Evolutionary conservation across 768 basidiomycete species (phyloP), one percentile per base, ranked within the genome.

Genomic region (Rickenella mellea): DNA sequence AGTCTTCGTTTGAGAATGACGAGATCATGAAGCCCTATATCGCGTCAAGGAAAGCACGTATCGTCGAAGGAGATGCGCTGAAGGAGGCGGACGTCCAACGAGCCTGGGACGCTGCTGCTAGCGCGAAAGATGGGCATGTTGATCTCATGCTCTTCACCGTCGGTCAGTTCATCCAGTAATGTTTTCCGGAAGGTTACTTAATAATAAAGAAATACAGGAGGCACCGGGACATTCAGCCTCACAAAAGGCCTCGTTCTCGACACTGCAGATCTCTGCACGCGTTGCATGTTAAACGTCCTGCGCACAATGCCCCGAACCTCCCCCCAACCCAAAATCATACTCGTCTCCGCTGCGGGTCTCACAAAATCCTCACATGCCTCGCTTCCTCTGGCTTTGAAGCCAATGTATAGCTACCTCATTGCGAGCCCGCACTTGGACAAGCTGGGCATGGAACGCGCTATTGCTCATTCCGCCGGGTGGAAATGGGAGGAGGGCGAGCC

Each of bases 21-120:
- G 60, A 63, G 19, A 50, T 47, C 2, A 70, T 85, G n/a, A 72
- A 82, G 48, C 45, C 48, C 8, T 70, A 73, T 52, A 51, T 83
- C 37, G 54, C 63, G 36, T 51, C 63, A 0, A 78, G 78, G 4
- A 67, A 67, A 40, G 83, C 74, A 1, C 66, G 57, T 9, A 57
- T 83, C 6, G 51, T 80, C 8, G 65, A 75, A 46, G 83, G 83
- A 5, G 80, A 85, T 48, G 81, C 76, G 0, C 63, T 78, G 6
- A 62, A 68, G 27, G 55, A 65, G 42, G 66, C 61, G 0, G 76
- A 83, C 47, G 68, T 80, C 40, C 44, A 63, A 45, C 60, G 56
- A 12, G 76, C 67, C 2, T 82, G 80, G 78, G 53, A 63, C 4
- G 64, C 63, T 41, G 68, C 68, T 1, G 58, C 55, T 0, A 45